Percentiles rank a stretch among this genome's conserved stretches.
Evolutionary conservation across 1,284 basidiomycete species (phyloP).

Genomic region (Tranzscheliella williamsii): DNA sequence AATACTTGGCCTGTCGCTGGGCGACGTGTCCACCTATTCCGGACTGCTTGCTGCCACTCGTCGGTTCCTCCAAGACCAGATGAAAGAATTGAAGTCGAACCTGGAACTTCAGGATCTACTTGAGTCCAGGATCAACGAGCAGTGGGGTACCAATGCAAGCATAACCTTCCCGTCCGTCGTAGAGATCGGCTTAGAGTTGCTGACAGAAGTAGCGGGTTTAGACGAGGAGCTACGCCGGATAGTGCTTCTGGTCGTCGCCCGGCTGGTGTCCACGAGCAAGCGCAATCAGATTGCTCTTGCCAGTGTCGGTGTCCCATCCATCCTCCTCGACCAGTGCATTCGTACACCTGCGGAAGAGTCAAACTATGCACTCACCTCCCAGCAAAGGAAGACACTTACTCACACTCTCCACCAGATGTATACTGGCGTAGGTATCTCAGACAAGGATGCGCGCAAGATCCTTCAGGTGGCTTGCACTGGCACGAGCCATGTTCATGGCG

Average conservation of each 20-base stretch:
- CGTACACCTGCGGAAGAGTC: too few relatives aligned
- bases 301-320: slow-evolving; percentile 4
- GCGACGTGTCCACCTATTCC: slow-evolving; percentile 32
- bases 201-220: not conserved
- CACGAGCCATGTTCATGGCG: slow-evolving; percentile 1
- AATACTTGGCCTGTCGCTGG: slow-evolving; percentile 44
- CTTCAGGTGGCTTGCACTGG: slow-evolving; percentile 1
- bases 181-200: not conserved
- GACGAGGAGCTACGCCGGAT: slow-evolving; percentile 4
- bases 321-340: too few relatives aligned
- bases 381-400: too few relatives aligned
- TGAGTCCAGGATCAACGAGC: not conserved
- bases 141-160: not conserved
- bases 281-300: slow-evolving; percentile 16
- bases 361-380: too few relatives aligned
- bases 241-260: slow-evolving; percentile 6
- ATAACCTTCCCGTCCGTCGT: not conserved
- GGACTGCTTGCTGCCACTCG: slow-evolving; percentile 16
- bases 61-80: too few relatives aligned
- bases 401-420: slow-evolving; percentile 10
- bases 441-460: slow-evolving; percentile 29
- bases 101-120: not conserved
- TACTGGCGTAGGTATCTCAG: slow-evolving; percentile 25
- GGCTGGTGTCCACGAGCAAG: slow-evolving; percentile 8
- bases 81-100: too few relatives aligned